Evolutionary conservation across 2,329 filamentous ascomycete genomes (phyloP), one percentile per base, ranked within the genome.

Genomic region (Fulvia fulva): DNA sequence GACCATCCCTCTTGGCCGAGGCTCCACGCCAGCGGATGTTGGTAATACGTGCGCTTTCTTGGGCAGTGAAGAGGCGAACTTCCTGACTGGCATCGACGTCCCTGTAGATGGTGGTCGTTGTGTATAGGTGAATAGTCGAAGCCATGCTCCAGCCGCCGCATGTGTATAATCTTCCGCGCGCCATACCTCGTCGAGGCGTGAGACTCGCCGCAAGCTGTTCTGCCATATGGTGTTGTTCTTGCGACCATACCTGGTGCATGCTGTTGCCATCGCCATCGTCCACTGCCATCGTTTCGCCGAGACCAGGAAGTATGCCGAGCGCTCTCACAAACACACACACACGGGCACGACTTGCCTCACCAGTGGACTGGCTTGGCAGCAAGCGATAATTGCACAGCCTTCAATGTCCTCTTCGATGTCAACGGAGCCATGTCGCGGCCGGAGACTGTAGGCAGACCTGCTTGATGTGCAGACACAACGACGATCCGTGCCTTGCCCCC

Each of bases 21-120:
- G 79, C 3, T 81, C 81, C 1, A 80, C 80, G n/a, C 80, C 84
- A 0, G 76, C 79, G 9, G 88, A 91, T 70, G 81, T 91, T 34
- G 87, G 86, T 2, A 89, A 89, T 67, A 86, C 87, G 25, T 86
- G 83, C 61, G 79, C 86, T 19, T 91, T 87, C 69, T 71, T 91
- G 47, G 86, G 86, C 1, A 88, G 86, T 59, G 85, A 90, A 26
- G 88, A 91, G 68, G 86, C 85, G 0, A 80, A 77, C 2, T 90
- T 91, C 66, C 83, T 91, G 62, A 90, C 87, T 0, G 88, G 88
- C 0, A 80, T 86, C n/a, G 87, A 88, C 61, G 76, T 90, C 61
- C 83, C 88, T 54, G 82, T 87, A 45, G 83, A 86, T 73, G 83
- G 83, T 43, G 81, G 81, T 26, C 77, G 75, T 19, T 75, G 70